Conservation (phyloP, 805 yeast species). For the Myxozyma sirexii region DNA sequence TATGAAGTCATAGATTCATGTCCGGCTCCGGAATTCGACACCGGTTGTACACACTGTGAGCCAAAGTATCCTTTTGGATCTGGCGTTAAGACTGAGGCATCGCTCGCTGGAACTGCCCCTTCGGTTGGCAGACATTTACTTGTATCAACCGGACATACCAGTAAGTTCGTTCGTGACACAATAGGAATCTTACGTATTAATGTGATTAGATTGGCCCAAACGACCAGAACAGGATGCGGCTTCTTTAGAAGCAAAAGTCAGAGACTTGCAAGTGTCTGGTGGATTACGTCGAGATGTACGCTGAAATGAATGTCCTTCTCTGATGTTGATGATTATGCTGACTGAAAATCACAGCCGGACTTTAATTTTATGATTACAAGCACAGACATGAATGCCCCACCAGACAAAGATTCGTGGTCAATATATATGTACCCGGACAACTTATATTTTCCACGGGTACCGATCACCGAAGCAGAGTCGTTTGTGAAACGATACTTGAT, state of each 20-base stretch:
- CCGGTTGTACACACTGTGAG: slow-evolving; percentile 65
- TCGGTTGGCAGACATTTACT: slow-evolving; percentile 59
- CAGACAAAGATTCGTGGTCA: slow-evolving; percentile 27
- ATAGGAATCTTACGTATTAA: too few relatives aligned
- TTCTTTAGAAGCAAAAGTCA: slow-evolving; percentile 15
- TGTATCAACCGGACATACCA: slow-evolving; percentile 51
- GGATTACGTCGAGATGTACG: slow-evolving; percentile 28
- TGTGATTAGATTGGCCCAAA: slow-evolving; percentile 47
- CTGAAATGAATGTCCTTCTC: too few relatives aligned
- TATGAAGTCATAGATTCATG: slow-evolving; percentile 42
- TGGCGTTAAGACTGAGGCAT: slow-evolving; percentile 47
- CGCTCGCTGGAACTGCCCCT: slow-evolving; percentile 54
- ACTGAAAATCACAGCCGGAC: slow-evolving; percentile 16
- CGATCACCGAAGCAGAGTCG: slow-evolving; percentile 15
- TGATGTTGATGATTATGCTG: neutral
- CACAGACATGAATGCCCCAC: slow-evolving; percentile 10
- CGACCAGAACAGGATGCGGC: slow-evolving; percentile 48
- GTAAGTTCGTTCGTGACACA: too few relatives aligned
- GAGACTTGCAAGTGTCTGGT: slow-evolving; percentile 9
- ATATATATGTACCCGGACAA: slow-evolving; percentile 62
- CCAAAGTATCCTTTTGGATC: slow-evolving; percentile 49
- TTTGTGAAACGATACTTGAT: slow-evolving; percentile 29
- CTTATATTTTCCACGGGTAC: slow-evolving; percentile 34
- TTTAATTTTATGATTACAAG: slow-evolving; percentile 30
- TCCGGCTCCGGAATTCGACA: slow-evolving; percentile 56